phyloP scores from a whole-genome alignment of 2,329 filamentous ascomycete species.

The Ophiosphaerella narmari region DNA sequence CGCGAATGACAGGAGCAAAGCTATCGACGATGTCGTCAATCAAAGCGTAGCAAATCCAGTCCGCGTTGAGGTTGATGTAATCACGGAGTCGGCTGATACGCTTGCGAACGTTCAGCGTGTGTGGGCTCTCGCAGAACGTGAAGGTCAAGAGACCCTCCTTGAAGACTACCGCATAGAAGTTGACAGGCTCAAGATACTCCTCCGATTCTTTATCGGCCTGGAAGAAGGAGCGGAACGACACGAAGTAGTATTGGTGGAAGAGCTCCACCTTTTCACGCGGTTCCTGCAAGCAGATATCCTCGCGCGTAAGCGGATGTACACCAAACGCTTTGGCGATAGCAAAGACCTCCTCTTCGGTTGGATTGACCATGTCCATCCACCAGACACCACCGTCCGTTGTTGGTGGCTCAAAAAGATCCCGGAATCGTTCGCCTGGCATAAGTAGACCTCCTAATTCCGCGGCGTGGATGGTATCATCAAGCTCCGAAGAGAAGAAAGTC shows the following conservation, averaged over 20 bases:
- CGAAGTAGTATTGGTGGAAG: slow-evolving; percentile 97
- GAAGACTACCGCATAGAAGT: slow-evolving; percentile 96
- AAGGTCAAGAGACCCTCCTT: slow-evolving; percentile 94
- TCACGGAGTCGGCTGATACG: slow-evolving; percentile 92
- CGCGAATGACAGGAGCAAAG: slow-evolving; percentile 86
- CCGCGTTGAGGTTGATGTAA: slow-evolving; percentile 90
- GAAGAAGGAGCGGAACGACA: slow-evolving; percentile 93
- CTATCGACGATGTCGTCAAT: slow-evolving; percentile 98
- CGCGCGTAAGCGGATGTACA: slow-evolving; percentile 91
- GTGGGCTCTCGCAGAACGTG: slow-evolving; percentile 84
- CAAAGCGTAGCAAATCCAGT: slow-evolving; percentile 98
- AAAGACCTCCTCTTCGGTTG: slow-evolving; percentile 84
- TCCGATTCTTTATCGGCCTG: slow-evolving; percentile 78
- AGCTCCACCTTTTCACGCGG: slow-evolving; percentile 97
- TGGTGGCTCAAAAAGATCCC: slow-evolving; percentile 78
- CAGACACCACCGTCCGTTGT: slow-evolving; percentile 78
- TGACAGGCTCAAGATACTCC: slow-evolving; percentile 89
- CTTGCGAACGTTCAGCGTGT: slow-evolving; percentile 86
- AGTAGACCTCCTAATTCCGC: slow-evolving; percentile 85
- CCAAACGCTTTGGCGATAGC: slow-evolving; percentile 93
- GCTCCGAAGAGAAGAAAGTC: slow-evolving; percentile 95
- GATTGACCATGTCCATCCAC: slow-evolving; percentile 95
- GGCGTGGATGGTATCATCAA: slow-evolving; percentile 91
- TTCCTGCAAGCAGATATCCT: slow-evolving; percentile 95
- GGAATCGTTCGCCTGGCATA: slow-evolving; percentile 85